phyloP scores from a whole-genome alignment of 257 asterid genomes.

The Nicotiana benthamiana region DNA sequence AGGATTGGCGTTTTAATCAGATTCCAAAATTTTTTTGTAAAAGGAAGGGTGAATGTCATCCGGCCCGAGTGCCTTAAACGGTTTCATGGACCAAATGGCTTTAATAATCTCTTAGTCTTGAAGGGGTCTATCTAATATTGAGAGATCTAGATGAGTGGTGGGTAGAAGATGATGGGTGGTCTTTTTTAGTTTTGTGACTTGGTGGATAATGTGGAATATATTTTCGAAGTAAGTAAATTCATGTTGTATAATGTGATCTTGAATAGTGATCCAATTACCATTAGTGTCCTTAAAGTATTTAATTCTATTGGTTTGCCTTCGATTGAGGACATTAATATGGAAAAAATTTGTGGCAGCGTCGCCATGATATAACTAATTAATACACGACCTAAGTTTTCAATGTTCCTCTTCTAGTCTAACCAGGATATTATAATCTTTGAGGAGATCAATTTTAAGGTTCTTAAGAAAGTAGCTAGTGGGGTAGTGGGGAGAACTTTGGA shows the following conservation, averaged over 20 bases:
- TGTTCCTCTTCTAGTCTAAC: not conserved
- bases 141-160: not conserved
- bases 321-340: fast-evolving
- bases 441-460: too few species aligned
- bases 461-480: too few species aligned
- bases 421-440: too few species aligned
- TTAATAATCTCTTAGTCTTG: not conserved
- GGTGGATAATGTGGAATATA: not conserved
- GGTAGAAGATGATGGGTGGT: fast-evolving
- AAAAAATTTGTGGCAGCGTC: not conserved
- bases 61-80: not conserved
- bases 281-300: not conserved
- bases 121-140: not conserved
- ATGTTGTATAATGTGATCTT: fast-evolving
- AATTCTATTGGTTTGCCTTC: not conserved
- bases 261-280: not conserved
- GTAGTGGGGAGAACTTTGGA: too few species aligned
- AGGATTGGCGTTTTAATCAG: too few species aligned
- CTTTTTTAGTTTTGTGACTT: fast-evolving
- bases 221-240: not conserved
- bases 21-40: not conserved
- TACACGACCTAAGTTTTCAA: not conserved
- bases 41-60: not conserved
- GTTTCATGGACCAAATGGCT: not conserved
- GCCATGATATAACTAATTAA: not conserved